Base-by-base conservation (phyloP, 2,329 filamentous ascomycete species). In the Nannizziopsis barbatae region DNA sequence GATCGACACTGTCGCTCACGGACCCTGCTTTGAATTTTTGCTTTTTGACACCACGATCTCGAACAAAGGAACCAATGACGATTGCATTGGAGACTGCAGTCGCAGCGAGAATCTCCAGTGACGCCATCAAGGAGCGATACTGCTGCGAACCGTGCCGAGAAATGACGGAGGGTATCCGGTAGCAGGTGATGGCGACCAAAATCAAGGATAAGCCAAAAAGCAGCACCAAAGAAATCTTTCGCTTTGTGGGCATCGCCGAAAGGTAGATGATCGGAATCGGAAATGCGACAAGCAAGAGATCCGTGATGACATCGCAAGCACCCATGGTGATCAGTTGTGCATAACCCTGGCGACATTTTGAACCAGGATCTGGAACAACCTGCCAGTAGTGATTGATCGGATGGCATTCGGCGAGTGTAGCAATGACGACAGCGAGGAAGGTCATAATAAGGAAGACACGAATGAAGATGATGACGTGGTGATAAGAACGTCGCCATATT, bases 41-140 rank as follows among this genome's bases (percentile, higher is more conserved):
- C 67, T 93, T 95, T 73, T 96, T 96, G 36, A 88, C 71, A 20
- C 92, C 92, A 46, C 86, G 79, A 62, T 96, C 90, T 11, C 90
- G 79, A 22, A 96, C 80, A 60, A 96, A 96, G 0, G 89, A 94
- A 10, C 90, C 90, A 2, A 98, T 77, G 1, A 95, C 85, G 15
- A 98, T 75, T 2, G 84, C 82, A 62, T 96, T 98, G 10, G 90
- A 86, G 0, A 93, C 84, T 0, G 81, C 80, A 0, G 89, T 86
- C 4, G 92, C 89, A 44, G 90, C 89, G 1, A 96, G 74, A 6
- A 96, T 83, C 62, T 98, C 92, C 14, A 93, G 75, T 0, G 89
- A 95, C 3, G 92, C 92, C 55, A 93, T 75, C 1, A 96, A 77
- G 0, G 90, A 93, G 39, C 92, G 84, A 56, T 84, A 87, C 60